Evolutionary conservation across 371 early-diverging fungal species (phyloP), one percentile per base, ranked within the genome.

Genomic region (Parasitella parasitica): DNA sequence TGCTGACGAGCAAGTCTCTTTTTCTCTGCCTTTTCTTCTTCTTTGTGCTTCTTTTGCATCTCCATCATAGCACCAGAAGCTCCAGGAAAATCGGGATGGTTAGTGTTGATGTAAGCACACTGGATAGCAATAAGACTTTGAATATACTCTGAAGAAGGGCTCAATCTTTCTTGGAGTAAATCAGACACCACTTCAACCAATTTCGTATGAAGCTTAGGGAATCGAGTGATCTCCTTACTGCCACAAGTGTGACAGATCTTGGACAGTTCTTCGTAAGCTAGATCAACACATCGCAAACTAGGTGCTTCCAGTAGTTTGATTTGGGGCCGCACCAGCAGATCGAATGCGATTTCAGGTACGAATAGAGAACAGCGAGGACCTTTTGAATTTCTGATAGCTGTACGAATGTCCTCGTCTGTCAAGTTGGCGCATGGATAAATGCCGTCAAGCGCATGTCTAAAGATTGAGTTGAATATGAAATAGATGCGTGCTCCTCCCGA

Each of bases 311-410:
- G 78, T 18, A 86, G 63, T 64, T 83, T 85, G 62, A 95, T 91
- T 66, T 92, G 93, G 26, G 90, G 91, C 70, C 91, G 89, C 39
- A 94, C 92, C 32, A 94, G 69, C 28, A 93, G 73, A 67, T 95
- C 93, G 83, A 96, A 97, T 1, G 95, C 93, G 59, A 88, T 78
- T 70, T 97, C 95, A 6, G 93, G 92, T 20, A 97, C 93, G 83
- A 95, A 92, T n/a, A 95, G 80, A 12, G 90, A 89, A 11, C 92
- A 87, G 2, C 92, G 80, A 6, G 94, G 94, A 9, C 94, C 96
- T 13, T 90, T 92, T 6, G 94, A 91, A 74, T 97, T 96, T 57
- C 95, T 89, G 49, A 97, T 91, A 12, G 94, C 91, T 0, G 90
- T 91, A 58, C 94, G 89, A 64, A 97, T 95, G 64, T 96, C 93